Evolutionary conservation across 1,139 yeast genomes (phyloP).

Genomic region (Candida sojae): DNA sequence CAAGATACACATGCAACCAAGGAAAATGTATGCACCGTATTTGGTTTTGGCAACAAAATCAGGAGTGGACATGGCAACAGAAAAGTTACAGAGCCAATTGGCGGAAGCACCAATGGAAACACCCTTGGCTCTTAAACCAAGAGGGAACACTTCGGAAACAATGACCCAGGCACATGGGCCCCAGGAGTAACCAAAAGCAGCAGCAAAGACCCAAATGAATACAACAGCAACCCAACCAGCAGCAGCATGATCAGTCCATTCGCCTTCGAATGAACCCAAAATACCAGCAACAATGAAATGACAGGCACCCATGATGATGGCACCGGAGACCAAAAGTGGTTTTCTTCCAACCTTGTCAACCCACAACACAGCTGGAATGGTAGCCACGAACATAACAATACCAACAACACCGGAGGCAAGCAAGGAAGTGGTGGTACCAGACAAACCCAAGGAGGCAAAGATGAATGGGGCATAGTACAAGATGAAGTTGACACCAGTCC

Average conservation of each 20-base stretch:
- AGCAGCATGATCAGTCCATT: conserved; percentile 13
- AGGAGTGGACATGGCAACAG: conserved; percentile 37
- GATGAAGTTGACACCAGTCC: conserved; percentile 72
- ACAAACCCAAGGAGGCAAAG: conserved; percentile 19
- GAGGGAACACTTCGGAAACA: conserved; percentile 24
- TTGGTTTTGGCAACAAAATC: conserved; percentile 23
- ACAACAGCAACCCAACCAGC: conserved; percentile 46
- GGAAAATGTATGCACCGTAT: conserved; percentile 26
- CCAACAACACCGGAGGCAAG: conserved; percentile 55
- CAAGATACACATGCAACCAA: conserved; percentile 22
- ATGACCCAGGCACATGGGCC: conserved; percentile 34
- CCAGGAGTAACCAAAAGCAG: conserved; percentile 26
- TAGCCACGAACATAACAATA: conserved; percentile 35
- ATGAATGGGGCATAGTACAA: conserved; percentile 59
- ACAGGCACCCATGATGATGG: conserved; percentile 13
- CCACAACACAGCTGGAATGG: conserved; percentile 42
- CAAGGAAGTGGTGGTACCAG: conserved; percentile 20
- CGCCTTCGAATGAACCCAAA: conserved; percentile 47
- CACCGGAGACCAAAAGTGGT: conserved; percentile 15
- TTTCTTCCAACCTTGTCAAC: conserved; percentile 18
- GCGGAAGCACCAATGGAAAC: conserved; percentile 38
- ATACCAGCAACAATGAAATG: conserved; percentile 44
- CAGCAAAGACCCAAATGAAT: conserved; percentile 37
- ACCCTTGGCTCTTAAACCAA: conserved; percentile 18
- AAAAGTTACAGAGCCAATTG: conserved; percentile 42